phyloP scores from a whole-genome alignment of 2,329 filamentous ascomycete genomes.

The Endothia cerciana region DNA sequence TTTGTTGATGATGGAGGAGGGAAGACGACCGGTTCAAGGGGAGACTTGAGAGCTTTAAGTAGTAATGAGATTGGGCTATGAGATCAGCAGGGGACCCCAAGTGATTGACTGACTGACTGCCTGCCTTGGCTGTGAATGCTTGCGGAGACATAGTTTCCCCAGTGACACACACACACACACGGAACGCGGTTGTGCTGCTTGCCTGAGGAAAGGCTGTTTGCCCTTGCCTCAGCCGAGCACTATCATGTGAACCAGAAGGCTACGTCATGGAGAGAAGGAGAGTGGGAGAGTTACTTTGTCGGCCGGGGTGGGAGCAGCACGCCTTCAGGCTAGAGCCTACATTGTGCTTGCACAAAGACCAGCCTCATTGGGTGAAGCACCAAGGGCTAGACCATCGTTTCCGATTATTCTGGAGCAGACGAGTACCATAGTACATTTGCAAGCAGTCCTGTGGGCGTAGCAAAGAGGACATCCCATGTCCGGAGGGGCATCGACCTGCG shows the following conservation, averaged over 20 bases:
- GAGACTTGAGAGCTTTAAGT: conserved; percentile 9
- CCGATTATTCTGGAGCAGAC: background rate
- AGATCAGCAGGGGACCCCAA: conserved; percentile 8
- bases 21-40: background rate
- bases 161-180: no score
- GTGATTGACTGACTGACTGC: background rate
- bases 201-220: background rate
- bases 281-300: no score
- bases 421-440: background rate
- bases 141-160: background rate
- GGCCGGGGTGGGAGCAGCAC: background rate
- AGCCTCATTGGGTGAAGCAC: background rate
- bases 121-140: background rate
- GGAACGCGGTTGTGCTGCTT: background rate
- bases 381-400: conserved; percentile 11
- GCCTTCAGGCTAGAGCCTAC: background rate
- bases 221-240: conserved; percentile 7
- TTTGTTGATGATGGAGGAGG: conserved; percentile 15
- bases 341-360: background rate
- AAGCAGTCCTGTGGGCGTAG: background rate
- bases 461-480: background rate
- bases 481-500: background rate
- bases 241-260: conserved; percentile 10
- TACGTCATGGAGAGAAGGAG: conserved; percentile 12
- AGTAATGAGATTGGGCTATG: background rate